Evolutionary conservation across 495 filamentous ascomycete genomes (phyloP), one percentile per base, ranked within the genome.

Genomic region (Neurospora sublineolata): DNA sequence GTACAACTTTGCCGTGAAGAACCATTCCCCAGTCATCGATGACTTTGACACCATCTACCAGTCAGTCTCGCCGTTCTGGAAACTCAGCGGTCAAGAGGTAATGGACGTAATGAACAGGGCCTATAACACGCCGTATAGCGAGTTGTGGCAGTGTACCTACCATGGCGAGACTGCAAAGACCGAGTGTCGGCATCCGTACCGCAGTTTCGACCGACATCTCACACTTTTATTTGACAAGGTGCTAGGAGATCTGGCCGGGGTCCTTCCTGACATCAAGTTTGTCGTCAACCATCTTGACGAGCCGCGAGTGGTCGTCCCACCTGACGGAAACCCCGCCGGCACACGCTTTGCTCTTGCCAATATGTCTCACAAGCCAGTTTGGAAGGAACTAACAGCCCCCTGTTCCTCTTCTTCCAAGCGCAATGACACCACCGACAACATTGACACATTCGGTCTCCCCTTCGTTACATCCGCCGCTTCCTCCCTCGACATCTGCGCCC

Each of bases 241-340:
- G 84, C 83, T 93, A 71, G 77, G 83, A n/a, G 78, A 83, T 1
- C 89, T 93, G 75, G 82, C 84, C 3, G 75, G 86, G 58, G 84
- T 83, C 69, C 79, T 93, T 38, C 92, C 91, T 0, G 88, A 93
- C 75, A 89, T 94, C 85, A 87, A 91, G 72, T 78, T 95, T 60
- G 88, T 89, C 0, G 90, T 94, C 77, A 95, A 94, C 77, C 82
- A 88, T 12, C 89, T 94, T 71, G 92, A 95, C 75, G 92, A 94
- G 76, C 90, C 90, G 27, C 82, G 89, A 5, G 89, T 94, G 4
- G 79, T 93, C 18, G 79, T 92, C 4, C 87, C 90, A 0, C 73
- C 70, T 11, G 1, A 30, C 1, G 4, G 52, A 11, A 16, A 33
- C n/a, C 16, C n/a, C 9, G 1, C 2, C 16, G 39, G 23, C 9